Percentiles rank a stretch among this genome's conserved stretches.
These are phyloP conservation scores for Plantago major DNA, from an alignment of 257 asterid species.

Conservation along the genomic window DNA sequence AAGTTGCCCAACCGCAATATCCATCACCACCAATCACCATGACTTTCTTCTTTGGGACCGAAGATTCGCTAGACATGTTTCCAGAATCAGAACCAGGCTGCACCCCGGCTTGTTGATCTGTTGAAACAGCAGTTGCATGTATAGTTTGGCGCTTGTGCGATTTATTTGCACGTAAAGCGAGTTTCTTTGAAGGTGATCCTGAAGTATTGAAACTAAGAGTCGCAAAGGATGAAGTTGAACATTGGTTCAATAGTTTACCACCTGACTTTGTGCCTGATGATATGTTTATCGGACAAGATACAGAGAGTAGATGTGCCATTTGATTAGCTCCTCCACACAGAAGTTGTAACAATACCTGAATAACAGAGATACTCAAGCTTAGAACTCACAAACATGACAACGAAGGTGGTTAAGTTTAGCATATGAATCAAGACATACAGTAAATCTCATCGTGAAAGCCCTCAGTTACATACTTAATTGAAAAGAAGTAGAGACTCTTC, in stretches of 20 bases:
- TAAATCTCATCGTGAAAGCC: too few species aligned
- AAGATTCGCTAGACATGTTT: constrained; percentile 28
- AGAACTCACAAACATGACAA: too few species aligned
- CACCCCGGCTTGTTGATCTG: constrained; percentile 44
- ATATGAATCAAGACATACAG: neutral
- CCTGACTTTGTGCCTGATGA: constrained; percentile 30
- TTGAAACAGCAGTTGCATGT: constrained; percentile 48
- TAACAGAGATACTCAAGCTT: too few species aligned
- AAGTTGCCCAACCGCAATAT: constrained; percentile 83
- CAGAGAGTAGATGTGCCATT: constrained; percentile 73
- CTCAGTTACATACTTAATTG: too few species aligned
- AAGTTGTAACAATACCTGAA: constrained; percentile 30
- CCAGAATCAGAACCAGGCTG: constrained; percentile 35
- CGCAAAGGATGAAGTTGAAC: constrained; percentile 28
- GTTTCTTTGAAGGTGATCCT: constrained; percentile 21
- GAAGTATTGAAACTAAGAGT: constrained; percentile 30
- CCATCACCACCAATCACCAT: constrained; percentile 99
- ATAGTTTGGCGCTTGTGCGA: constrained; percentile 24
- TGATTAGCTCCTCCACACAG: constrained; percentile 8
- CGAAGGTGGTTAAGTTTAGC: neutral
- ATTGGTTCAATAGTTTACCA: constrained; percentile 26
- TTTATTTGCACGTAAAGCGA: constrained; percentile 18
- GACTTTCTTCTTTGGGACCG: constrained; percentile 45
- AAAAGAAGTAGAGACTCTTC: too few species aligned
- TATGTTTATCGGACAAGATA: constrained; percentile 48